Base-by-base conservation (phyloP, 306 rosid species). In the Quercus gilva region DNA sequence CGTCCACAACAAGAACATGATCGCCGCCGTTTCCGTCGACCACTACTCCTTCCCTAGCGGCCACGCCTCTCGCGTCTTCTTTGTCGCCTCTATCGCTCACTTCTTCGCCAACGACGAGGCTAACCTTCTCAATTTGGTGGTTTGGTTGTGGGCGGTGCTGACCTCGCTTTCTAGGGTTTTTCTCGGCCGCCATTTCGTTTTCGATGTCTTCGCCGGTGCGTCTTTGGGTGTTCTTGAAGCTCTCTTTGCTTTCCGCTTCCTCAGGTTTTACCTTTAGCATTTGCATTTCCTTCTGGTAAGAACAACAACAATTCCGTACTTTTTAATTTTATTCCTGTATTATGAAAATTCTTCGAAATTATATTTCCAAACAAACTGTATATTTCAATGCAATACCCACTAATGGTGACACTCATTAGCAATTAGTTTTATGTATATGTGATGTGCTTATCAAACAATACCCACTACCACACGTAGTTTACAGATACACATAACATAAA, bases 1-100 rank as follows among this genome's bases (percentile, higher is more conserved):
- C 20, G 53, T 83, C 72, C 89, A 93, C 86, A 81, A 88, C 81
- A 59, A 72, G 35, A 69, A 74, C 13, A 91, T 90, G 88, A 84
- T 52, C 77, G 88, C 88, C 69, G 91, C 88, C 70, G 89, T 91
- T 29, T 61, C 90, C 2, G 88, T 82, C 45, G 98, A 93, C 59
- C 87, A 86, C 37, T 93, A 87, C 84, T 87, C 98, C 61, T 88
- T 94, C 75, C 98, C 91, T 17, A 88, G 91, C 56, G 98, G 93
- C 11, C 97, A 91, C 81, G 84, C 93, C 57, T 90, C 98, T n/a
- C 78, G 91, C 75, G 94, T 89, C 20, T 91, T 52, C 85, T 90
- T 91, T 69, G 86, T 90, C 26, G 97, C 97, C 33, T 77, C 97
- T 1, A 76, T 93, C 1, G 60, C 89, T 76, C 79, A 74, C 81